Base-by-base conservation (phyloP, 1,284 basidiomycete genomes). In the Malassezia yamatoensis region DNA sequence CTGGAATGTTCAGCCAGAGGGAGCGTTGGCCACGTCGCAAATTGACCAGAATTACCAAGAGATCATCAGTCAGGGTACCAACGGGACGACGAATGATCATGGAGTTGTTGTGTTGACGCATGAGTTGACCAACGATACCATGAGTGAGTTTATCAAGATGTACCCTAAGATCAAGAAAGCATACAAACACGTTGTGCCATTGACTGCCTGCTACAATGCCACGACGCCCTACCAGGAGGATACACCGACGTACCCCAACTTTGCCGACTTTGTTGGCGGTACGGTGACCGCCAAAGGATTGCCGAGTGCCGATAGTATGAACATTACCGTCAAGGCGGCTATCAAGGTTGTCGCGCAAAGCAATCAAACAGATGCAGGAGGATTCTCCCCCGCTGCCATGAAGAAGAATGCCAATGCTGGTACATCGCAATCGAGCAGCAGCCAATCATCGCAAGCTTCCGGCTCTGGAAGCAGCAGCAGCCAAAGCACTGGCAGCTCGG, bases 11-110 rank as follows among this genome's bases (percentile, higher is more conserved):
- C 62, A 67, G n/a, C 68, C 69, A 7, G 66, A 61, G 39, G 67
- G 71, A 5, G 67, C 67, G 21, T 62, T 76, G 33, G 77, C 77
- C 3, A 67, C 61, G 8, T 52, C 61, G 32, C 42, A 50, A 44
- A 75, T 80, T 46, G 68, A 76, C 29, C 58, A 55, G 29, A 79
- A 80, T 70, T 80, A 80, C 68, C 66, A 78, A 41, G 62, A 62
- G 9, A 71, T 79, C 62, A 69, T 79, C 59, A 63, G 70, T 52
- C 62, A 65, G 42, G 73, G 65, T 11, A 63, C 66, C 46, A 71
- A 75, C 40, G 78, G 78, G 20, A 67, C 67, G 6, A 37, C 68
- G 63, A 53, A 39, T n/a, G 12, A 33, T 37, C 21, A 35, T 5
- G 37, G 50, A 37, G 15, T 36, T 1, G 66, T 74, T 29, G 72